phyloP scores from a whole-genome alignment of 176 grass and related monocot species.

The Juncus inflexus region DNA sequence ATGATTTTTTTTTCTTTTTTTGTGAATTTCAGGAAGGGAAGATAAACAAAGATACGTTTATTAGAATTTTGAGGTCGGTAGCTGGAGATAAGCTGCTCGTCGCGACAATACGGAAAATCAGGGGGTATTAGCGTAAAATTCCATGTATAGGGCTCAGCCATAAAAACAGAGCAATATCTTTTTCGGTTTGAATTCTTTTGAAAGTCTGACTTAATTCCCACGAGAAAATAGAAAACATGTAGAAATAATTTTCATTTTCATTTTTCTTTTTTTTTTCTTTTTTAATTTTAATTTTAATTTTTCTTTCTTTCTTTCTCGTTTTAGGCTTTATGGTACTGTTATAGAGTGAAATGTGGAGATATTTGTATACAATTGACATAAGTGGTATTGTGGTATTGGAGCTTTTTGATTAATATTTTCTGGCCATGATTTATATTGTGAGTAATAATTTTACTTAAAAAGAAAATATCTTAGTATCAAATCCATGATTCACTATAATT shows the following conservation, averaged over 20 bases:
- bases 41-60: conserved; percentile 63
- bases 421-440: too few relatives aligned
- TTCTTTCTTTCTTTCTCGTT: conserved; percentile 24
- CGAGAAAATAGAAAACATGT: not conserved
- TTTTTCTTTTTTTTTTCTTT: not conserved
- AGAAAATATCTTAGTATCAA: too few relatives aligned
- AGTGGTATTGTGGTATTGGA: conserved; percentile 2
- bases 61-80: conserved; percentile 42
- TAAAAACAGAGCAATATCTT: too few relatives aligned
- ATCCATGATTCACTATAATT: too few relatives aligned
- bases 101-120: conserved; percentile 49
- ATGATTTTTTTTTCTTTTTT: conserved; percentile 9
- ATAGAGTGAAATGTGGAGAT: conserved; percentile 9
- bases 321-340: not conserved
- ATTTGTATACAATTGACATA: conserved; percentile 5
- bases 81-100: conserved; percentile 56
- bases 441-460: too few relatives aligned
- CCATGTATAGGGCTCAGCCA: not conserved
- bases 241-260: conserved; percentile 9
- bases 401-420: not conserved
- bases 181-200: not conserved
- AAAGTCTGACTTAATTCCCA: not conserved
- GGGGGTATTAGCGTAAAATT: conserved; percentile 39
- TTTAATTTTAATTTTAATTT: conserved; percentile 8
- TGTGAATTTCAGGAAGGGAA: conserved; percentile 49